Conservation (phyloP, 306 rosid genomes). For the Malus sylvestris region DNA sequence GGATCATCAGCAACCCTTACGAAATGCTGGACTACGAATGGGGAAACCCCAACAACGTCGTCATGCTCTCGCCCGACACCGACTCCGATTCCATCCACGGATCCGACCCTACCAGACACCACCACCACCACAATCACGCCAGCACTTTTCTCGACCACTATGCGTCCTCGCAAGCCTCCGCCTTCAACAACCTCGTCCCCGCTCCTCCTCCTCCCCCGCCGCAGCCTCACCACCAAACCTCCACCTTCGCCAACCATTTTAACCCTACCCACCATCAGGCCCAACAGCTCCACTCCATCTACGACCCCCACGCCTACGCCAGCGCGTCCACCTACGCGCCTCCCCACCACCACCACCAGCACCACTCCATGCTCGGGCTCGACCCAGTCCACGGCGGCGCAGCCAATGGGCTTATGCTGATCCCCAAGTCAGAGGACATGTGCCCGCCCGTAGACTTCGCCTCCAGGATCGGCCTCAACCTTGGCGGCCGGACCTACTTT, state of each 20-base stretch:
- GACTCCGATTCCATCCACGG: conserved; percentile 18
- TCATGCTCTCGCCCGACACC: conserved; percentile 56
- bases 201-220: conserved; percentile 18
- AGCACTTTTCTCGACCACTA: conserved; percentile 48
- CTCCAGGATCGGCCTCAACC: conserved; percentile 77
- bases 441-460: conserved; percentile 51
- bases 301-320: conserved; percentile 58
- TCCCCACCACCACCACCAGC: conserved; percentile 26
- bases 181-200: conserved; percentile 23
- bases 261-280: conserved; percentile 12
- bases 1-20: neutral
- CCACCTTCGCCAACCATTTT: conserved; percentile 28
- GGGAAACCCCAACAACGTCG: conserved; percentile 66
- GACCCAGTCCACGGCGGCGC: conserved; percentile 35
- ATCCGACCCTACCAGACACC: conserved; percentile 53
- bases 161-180: conserved; percentile 29
- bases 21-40: conserved; percentile 89
- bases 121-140: neutral
- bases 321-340: conserved; percentile 39
- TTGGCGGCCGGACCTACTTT: conserved; percentile 87
- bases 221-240: neutral
- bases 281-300: conserved; percentile 29
- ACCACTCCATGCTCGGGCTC: conserved; percentile 41
- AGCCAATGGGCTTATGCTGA: conserved; percentile 35
- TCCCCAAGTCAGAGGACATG: conserved; percentile 62